Base-by-base conservation (phyloP, 371 early-diverging fungal species). In the Syncephalis fuscata region DNA sequence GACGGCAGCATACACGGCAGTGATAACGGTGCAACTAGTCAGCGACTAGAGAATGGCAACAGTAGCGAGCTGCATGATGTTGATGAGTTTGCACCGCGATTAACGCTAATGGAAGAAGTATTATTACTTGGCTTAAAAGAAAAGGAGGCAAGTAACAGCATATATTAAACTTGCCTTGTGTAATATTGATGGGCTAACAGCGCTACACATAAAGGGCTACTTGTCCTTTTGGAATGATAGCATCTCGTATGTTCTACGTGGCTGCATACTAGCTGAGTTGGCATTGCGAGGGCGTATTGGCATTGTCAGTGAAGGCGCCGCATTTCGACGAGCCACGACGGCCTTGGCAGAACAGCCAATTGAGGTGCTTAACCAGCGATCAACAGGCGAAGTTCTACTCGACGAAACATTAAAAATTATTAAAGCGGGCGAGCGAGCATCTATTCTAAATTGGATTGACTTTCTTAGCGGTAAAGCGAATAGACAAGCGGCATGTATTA, bases 191-290 rank as follows among this genome's bases (percentile, higher is more conserved):
- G 7, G 37, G 22, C 11, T 22, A 19, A 8, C 24, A 21, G 16
- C 43, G 39, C 45, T 38, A n/a, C n/a, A n/a, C n/a, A n/a, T n/a
- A n/a, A 58, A 88, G 85, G 89, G 96, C 8, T 89, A 92, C 54
- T 76, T 93, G 41, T 91, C 92, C 27, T 94, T 95, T 63, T 94
- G 95, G 95, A 95, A 95, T 68, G 96, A 95, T 64, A 91, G 87
- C 62, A 87, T 95, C 46, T 89, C 90, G 39, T 95, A 94, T 65
- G 91, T 88, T 11, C 61, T 94, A 24, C 78, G 96, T 58, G 95
- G 94, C 8, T 83, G 86, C 62, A 94, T 95, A 56, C 68, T 95
- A 26, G 86, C 91, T 71, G 96, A 95, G 61, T 74, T 95, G 39
- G 91, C 92, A 5, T 74, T 95, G 44, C 73, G 96, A 38, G 76